These are phyloP conservation scores for Castanea sativa DNA, from an alignment of 306 rosid species.

Conservation along the genomic window DNA sequence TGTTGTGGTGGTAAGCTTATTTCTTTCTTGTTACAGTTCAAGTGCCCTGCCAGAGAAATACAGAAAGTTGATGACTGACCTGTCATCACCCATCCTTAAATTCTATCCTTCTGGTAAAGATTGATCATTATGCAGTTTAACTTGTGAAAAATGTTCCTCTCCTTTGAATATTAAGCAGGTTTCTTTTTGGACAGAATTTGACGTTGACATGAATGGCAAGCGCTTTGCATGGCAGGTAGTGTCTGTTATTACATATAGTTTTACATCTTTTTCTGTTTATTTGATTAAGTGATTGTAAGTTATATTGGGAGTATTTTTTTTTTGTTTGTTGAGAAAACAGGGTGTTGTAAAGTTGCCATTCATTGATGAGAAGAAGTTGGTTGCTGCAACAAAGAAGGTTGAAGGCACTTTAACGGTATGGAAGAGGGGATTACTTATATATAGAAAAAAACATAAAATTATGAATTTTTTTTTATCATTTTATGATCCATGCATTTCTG, in stretches of 20 bases:
- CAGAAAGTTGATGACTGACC: slow-evolving; percentile 82
- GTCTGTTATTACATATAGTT: not conserved
- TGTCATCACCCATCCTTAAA: slow-evolving; percentile 64
- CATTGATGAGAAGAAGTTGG: slow-evolving; percentile 84
- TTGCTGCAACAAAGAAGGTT: slow-evolving; percentile 70
- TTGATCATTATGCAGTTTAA: slow-evolving; percentile 18
- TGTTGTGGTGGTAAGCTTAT: not conserved
- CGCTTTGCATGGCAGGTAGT: slow-evolving; percentile 94
- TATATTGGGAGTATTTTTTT: not conserved
- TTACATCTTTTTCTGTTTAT: slow-evolving; percentile 9
- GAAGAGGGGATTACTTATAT: slow-evolving; percentile 2
- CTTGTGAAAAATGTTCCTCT: slow-evolving; percentile 12
- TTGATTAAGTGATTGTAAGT: slow-evolving; percentile 15
- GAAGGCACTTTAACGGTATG: slow-evolving; percentile 86
- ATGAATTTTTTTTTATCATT: not conserved
- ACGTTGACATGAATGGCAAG: slow-evolving; percentile 98
- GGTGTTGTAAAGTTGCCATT: slow-evolving; percentile 97
- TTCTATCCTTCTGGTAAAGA: slow-evolving; percentile 89
- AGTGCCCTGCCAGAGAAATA: slow-evolving; percentile 82
- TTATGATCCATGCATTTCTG: not conserved
- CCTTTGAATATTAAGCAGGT: slow-evolving; percentile 7
- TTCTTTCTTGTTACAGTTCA: slow-evolving; percentile 60
- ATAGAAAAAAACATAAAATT: no score
- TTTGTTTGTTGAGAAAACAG: slow-evolving; percentile 36
- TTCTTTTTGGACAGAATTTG: slow-evolving; percentile 65